Base-by-base conservation (phyloP, 1,284 basidiomycete species). In the Takashimella koratensis region DNA sequence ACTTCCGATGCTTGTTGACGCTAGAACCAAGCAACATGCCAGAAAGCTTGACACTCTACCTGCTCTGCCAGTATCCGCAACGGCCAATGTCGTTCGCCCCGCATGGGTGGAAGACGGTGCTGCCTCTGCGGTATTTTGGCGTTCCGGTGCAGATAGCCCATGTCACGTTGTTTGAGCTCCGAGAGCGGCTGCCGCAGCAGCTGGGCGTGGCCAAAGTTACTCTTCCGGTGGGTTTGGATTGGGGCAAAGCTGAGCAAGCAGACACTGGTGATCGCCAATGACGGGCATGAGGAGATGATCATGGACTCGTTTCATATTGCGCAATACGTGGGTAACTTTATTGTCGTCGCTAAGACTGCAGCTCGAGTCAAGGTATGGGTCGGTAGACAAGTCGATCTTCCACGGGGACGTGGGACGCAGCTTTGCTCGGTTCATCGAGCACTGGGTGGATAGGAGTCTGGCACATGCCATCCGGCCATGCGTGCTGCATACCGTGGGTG, bases 21-120 rank as follows among this genome's bases (percentile, higher is more conserved):
- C n/a, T n/a, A n/a, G n/a, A n/a, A n/a, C n/a, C n/a, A n/a, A n/a
- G n/a, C n/a, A n/a, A n/a, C n/a, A n/a, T n/a, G n/a, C n/a, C n/a
- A n/a, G n/a, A n/a, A n/a, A n/a, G n/a, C n/a, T n/a, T 44, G 21
- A 52, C 43, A 21, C 45, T 56, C 24, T 56, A 56, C 42, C 46
- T 56, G 43, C 45, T 56, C 30, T 51, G 44, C 25, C 54, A 56
- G 26, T 45, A 43, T 24, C 55, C 55, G 3, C 16, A 53, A 19
- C 23, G 43, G 19, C 59, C 57, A 21, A 56, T 61, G 49, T 51
- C 57, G 8, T 61, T 61, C 30, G 59, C 59, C n/a, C 59, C 59
- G n/a, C 59, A 61, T 39, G 53, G 42, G n/a, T 61, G 59, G 59
- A 61, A 61, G 45, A 50, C 57, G 2, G 26, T 57, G 5, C 49